phyloP scores from a whole-genome alignment of 352 stramenopile genomes.

The Pelagophyceae sp. region DNA sequence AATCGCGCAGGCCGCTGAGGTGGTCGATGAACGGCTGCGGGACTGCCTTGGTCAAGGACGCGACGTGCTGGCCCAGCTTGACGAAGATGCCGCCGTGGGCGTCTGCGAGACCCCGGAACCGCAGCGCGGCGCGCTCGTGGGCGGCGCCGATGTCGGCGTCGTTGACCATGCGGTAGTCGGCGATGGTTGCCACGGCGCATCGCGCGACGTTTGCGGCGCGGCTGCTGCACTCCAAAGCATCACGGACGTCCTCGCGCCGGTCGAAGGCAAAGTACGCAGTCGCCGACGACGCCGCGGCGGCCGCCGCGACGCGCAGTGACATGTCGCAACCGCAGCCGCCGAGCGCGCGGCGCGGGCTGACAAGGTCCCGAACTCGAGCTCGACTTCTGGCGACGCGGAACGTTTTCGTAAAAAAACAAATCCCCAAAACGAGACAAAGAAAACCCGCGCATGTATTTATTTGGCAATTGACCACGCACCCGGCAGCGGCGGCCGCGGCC shows the following conservation, averaged over 20 bases:
- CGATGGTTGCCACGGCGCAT: neutral
- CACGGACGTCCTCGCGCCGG: neutral
- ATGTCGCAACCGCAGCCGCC: too few relatives aligned
- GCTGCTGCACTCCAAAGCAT: too few relatives aligned
- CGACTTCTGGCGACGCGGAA: too few relatives aligned
- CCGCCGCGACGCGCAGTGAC: neutral
- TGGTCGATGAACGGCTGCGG: neutral
- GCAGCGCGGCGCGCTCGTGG: neutral
- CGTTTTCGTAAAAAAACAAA: too few relatives aligned
- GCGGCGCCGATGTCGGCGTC: neutral
- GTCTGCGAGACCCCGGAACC: neutral
- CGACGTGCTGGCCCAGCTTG: constrained; percentile 10
- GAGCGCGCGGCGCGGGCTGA: too few relatives aligned
- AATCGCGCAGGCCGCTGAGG: neutral
- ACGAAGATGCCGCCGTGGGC: neutral
- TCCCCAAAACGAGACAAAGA: too few relatives aligned
- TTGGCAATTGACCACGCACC: too few relatives aligned
- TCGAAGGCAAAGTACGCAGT: neutral
- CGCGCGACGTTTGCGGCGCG: neutral
- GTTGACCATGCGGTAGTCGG: neutral
- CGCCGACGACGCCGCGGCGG: neutral
- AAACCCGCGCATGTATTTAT: too few relatives aligned
- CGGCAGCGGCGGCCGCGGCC: too few relatives aligned
- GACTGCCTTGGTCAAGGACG: neutral
- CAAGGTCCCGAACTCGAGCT: too few relatives aligned